Conservation (phyloP, 192 early-diverging fungal genomes). For the Paraglomus occultum region DNA sequence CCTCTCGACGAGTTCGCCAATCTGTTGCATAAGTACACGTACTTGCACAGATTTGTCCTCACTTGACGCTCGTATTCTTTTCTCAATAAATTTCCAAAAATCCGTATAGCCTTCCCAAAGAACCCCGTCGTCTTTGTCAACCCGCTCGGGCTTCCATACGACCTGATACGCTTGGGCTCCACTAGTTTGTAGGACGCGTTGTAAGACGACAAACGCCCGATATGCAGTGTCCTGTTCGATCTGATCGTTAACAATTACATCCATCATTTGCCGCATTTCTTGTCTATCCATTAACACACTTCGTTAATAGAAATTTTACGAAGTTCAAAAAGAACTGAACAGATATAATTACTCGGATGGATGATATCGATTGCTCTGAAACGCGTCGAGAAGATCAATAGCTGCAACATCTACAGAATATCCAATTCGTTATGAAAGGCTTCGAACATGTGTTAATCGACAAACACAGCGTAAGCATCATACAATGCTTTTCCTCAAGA, state of each 20-base stretch:
- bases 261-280: conserved; percentile 20
- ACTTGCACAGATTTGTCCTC: not conserved
- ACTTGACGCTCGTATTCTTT: not conserved
- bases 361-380: conserved; percentile 11
- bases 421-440: not conserved
- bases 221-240: not conserved
- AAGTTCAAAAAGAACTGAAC: not conserved
- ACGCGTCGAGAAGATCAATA: conserved; percentile 19
- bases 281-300: conserved; percentile 3
- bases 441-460: too few species aligned
- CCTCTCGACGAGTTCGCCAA: too few species aligned
- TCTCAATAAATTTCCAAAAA: conserved; percentile 24
- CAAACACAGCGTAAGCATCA: too few species aligned
- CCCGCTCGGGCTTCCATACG: conserved; percentile 5
- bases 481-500: conserved; percentile 27
- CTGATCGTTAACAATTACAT: conserved; percentile 5
- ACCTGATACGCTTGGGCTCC: conserved; percentile 9
- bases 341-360: conserved; percentile 1
- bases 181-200: conserved; percentile 19
- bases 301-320: not conserved
- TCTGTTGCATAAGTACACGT: not conserved
- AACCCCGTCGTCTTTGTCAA: not conserved
- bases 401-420: conserved; percentile 9
- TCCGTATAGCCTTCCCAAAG: conserved; percentile 5
- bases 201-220: conserved; percentile 15